Evolutionary conservation across 331 rosid species (phyloP).

Genomic region (Telfairia occidentalis): DNA sequence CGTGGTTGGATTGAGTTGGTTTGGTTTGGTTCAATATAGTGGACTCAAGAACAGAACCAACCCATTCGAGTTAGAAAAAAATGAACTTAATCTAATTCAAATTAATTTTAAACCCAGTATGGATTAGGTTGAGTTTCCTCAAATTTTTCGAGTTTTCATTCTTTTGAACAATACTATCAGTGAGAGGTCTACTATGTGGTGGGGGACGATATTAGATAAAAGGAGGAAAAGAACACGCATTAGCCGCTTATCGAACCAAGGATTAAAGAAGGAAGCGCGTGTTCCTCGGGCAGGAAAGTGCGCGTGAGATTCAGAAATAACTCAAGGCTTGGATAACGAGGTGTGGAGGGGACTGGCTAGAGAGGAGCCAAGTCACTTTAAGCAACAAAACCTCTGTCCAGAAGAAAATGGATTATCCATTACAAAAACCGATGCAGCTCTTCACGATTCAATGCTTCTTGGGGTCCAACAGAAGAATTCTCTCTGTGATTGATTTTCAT

Average conservation of each 20-base stretch:
- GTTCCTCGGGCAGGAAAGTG: background rate
- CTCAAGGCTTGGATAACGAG: background rate
- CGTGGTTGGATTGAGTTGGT: too few species aligned
- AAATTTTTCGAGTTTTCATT: too few species aligned
- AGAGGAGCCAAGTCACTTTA: constrained; percentile 3
- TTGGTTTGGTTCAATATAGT: too few species aligned
- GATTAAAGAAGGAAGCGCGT: background rate
- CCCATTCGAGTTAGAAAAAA: too few species aligned
- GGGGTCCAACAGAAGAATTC: background rate
- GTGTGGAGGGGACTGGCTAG: background rate
- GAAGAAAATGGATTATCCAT: background rate
- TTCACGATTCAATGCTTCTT: background rate
- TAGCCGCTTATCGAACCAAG: background rate
- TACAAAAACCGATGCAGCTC: background rate
- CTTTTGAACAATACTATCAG: too few species aligned
- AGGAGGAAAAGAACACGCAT: background rate
- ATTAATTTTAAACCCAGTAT: too few species aligned
- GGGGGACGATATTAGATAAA: too few species aligned
- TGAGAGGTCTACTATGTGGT: too few species aligned
- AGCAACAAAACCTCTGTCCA: background rate
- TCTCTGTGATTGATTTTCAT: background rate
- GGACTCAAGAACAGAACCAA: too few species aligned
- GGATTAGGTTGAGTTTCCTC: too few species aligned
- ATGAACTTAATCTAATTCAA: too few species aligned
- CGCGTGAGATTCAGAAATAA: background rate